Evolutionary conservation across 2,329 filamentous ascomycete genomes (phyloP).

Genomic region (Hysterium pulicare): DNA sequence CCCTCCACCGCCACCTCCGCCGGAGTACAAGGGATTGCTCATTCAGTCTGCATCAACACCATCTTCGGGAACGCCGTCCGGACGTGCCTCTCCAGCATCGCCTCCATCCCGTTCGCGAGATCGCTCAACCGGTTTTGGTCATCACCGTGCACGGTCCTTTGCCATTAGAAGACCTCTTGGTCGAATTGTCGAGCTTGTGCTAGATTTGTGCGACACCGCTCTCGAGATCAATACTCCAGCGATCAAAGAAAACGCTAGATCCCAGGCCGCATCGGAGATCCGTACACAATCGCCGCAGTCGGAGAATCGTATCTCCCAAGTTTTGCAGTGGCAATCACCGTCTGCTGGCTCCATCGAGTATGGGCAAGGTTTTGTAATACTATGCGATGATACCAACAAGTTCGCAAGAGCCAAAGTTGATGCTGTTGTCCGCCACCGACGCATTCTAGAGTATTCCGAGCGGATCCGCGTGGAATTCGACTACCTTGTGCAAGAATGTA

Average conservation of each 20-base stretch:
- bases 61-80: slow-evolving; percentile 67
- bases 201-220: slow-evolving; percentile 93
- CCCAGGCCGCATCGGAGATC: slow-evolving; percentile 68
- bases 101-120: slow-evolving; percentile 65
- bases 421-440: slow-evolving; percentile 83
- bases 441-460: slow-evolving; percentile 93
- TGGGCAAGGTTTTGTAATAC: slow-evolving; percentile 79
- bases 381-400: slow-evolving; percentile 88
- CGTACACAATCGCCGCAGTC: slow-evolving; percentile 94
- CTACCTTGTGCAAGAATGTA: slow-evolving; percentile 89
- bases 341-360: slow-evolving; percentile 88
- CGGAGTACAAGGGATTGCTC: slow-evolving; percentile 82
- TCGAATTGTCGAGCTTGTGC: slow-evolving; percentile 87
- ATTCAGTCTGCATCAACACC: slow-evolving; percentile 72
- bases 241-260: slow-evolving; percentile 73
- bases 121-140: slow-evolving; percentile 68
- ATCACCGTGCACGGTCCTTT: slow-evolving; percentile 80
- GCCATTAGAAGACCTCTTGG: slow-evolving; percentile 85
- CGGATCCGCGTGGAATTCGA: slow-evolving; percentile 93
- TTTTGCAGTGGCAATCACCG: slow-evolving; percentile 94
- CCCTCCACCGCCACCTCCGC: slow-evolving; percentile 48
- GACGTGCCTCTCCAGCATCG: slow-evolving; percentile 67
- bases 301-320: slow-evolving; percentile 89
- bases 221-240: slow-evolving; percentile 92
- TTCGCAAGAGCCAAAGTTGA: slow-evolving; percentile 87